Base-by-base conservation (phyloP, 1,139 yeast genomes). In the Suhomyces anneliseae region DNA sequence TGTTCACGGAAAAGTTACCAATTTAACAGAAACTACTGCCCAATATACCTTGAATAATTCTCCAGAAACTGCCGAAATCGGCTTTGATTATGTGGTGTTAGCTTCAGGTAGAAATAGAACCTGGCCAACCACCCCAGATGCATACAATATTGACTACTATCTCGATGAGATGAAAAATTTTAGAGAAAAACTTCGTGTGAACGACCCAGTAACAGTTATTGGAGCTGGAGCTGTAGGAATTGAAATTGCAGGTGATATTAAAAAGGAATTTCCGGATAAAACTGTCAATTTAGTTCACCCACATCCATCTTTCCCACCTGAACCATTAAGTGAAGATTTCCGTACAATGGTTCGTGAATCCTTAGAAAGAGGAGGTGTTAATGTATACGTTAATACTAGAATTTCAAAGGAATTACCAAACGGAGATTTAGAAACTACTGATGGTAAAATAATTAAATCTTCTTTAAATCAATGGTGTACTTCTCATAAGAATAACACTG, bases 91-190 rank as follows among this genome's bases (percentile, higher is more conserved):
- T 51, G 74, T 74, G 24, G 64, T 79, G 5, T 57, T 73, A 51
- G 81, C 83, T 3, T 62, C 78, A 3, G 85, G 85, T 1, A 61
- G 83, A 57, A 69, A 77, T 49, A 62, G 84, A 49, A 61, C 64
- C 38, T 79, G 82, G 81, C 85, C 85, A 10, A 72, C 79, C 34
- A 78, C 81, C 19, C 85, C 85, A 1, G 53, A 56, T 27, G 77
- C 72, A 1, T 60, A 53, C 47, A 70, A 68, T 14, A 53, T 50
- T 44, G 62, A 61, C 8, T 53, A 54, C 11, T 74, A 61, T 50
- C 38, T 69, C 37, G 53, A 57, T 14, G 78, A 74, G 51, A 72
- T 74, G 77, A 48, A 46, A 6, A 55, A 60, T 15, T 74, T 69
- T 34, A 54, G 56, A 27, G 50, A 53, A 3, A 60, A 63, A 11